phyloP scores from a whole-genome alignment of 1,284 basidiomycete genomes.

The Tylopilus sp. region DNA sequence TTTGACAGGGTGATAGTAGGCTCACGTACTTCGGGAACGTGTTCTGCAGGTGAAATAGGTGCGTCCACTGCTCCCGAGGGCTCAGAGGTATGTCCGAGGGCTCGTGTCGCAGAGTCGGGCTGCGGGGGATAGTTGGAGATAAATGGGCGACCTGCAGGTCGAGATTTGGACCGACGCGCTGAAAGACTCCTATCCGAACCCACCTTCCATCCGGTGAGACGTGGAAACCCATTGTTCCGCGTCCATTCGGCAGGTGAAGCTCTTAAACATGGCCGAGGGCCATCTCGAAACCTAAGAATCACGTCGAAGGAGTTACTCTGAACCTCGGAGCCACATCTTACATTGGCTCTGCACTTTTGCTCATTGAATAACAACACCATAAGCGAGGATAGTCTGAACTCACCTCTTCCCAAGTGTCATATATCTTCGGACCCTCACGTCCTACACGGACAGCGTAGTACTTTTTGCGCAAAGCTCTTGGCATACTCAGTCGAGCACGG shows the following conservation, averaged over 20 bases:
- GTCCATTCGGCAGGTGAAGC: slow-evolving; percentile 40
- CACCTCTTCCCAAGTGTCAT: slow-evolving; percentile 54
- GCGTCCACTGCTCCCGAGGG: not conserved
- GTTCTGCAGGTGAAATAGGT: not conserved
- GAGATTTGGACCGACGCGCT: not conserved
- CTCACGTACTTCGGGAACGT: not conserved
- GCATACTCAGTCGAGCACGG: slow-evolving; percentile 23
- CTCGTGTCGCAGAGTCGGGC: not conserved
- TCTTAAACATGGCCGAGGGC: slow-evolving; percentile 46
- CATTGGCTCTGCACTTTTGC: slow-evolving; percentile 42
- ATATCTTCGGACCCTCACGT: slow-evolving; percentile 50
- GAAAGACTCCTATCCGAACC: slow-evolving; percentile 8
- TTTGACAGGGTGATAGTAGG: slow-evolving; percentile 36
- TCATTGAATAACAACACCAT: not conserved
- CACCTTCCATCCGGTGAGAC: slow-evolving; percentile 14
- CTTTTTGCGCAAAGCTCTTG: slow-evolving; percentile 39
- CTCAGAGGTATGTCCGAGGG: not conserved
- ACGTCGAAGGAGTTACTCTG: slow-evolving; percentile 2
- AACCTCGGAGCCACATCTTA: slow-evolving; percentile 14
- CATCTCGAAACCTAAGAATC: slow-evolving; percentile 44
- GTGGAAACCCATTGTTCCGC: slow-evolving; percentile 46
- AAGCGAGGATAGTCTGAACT: slow-evolving; percentile 6
- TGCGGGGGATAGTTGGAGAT: not conserved
- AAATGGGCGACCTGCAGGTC: slow-evolving; percentile 9
- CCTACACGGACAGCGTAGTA: slow-evolving; percentile 58